Base-by-base conservation (phyloP, 371 early-diverging fungal species). In the Mucor plumbeus region DNA sequence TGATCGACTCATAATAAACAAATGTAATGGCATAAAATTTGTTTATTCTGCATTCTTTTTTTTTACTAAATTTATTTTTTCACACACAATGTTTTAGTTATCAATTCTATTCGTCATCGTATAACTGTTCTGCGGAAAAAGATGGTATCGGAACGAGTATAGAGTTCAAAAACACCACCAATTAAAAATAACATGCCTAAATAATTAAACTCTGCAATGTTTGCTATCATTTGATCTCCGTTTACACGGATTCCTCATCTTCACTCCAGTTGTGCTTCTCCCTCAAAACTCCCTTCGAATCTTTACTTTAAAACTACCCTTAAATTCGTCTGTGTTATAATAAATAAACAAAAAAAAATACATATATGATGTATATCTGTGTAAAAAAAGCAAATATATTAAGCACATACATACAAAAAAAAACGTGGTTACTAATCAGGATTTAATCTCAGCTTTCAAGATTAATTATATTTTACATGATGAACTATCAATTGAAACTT, bases 1-100 rank as follows among this genome's bases (percentile, higher is more conserved):
- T 13, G 88, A 88, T 63, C 70, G 76, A 14, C 73, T 77, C 19
- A 86, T 87, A 21, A 76, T 89, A 33, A 82, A 82, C 67, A 84
- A 84, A 74, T 85, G 90, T 89, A 85, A 74, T 77, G 21, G 17
- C n/a, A 44, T 48, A 39, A 7, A n/a, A 26, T 53, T 17, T 33
- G 1, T 21, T n/a, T n/a, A 40, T 11, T 11, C 39, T 13, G 21
- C 54, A 34, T 11, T 9, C 1, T 8, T 48, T 10, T 26, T 5
- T 19, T n/a, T 55, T 8, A 35, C 55, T 61, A 26, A 53, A 31
- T 10, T 13, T 9, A 43, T 14, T 43, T 47, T 59, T 53, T 61
- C 54, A 59, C 7, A 54, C 41, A 21, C 44, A 17, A 44, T 53
- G 26, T 44, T 53, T 10, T 75, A 83, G 84, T 83, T 40, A 78